These are phyloP conservation scores for Musa beccarii DNA, from an alignment of 176 grass and related monocot species.

Conservation along the genomic window DNA sequence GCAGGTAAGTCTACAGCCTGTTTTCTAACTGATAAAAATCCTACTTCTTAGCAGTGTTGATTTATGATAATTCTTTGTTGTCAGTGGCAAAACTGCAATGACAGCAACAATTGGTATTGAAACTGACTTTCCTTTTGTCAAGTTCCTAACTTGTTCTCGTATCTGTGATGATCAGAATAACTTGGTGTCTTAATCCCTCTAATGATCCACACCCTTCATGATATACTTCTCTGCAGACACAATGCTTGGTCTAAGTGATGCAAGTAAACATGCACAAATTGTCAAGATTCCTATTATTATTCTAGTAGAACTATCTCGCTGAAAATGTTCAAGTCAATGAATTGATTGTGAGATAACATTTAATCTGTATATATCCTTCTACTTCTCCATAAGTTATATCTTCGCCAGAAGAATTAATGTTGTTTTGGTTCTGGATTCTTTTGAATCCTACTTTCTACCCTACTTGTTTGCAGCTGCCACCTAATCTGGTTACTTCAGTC, in stretches of 20 bases:
- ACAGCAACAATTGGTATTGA: constrained; percentile 78
- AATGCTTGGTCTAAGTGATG: constrained; percentile 87
- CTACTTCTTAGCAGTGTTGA: constrained; percentile 11
- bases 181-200: neutral
- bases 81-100: constrained; percentile 70
- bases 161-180: neutral
- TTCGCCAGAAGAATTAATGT: neutral
- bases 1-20: constrained; percentile 33
- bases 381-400: neutral
- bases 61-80: constrained; percentile 13
- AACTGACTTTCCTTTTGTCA: constrained; percentile 92
- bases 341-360: neutral
- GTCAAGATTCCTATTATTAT: constrained; percentile 52
- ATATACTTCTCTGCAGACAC: constrained; percentile 79
- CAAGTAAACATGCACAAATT: constrained; percentile 84
- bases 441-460: neutral
- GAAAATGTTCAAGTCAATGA: neutral
- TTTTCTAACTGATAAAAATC: neutral
- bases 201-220: neutral
- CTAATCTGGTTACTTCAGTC: neutral
- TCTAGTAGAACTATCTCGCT: neutral
- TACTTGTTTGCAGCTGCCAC: neutral
- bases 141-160: constrained; percentile 61
- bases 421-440: neutral
- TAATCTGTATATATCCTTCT: neutral